Percentiles rank a stretch among this genome's conserved stretches.
These are phyloP conservation scores for Leccinum variabile DNA, from an alignment of 1,284 basidiomycete genomes.

Conservation along the genomic window DNA sequence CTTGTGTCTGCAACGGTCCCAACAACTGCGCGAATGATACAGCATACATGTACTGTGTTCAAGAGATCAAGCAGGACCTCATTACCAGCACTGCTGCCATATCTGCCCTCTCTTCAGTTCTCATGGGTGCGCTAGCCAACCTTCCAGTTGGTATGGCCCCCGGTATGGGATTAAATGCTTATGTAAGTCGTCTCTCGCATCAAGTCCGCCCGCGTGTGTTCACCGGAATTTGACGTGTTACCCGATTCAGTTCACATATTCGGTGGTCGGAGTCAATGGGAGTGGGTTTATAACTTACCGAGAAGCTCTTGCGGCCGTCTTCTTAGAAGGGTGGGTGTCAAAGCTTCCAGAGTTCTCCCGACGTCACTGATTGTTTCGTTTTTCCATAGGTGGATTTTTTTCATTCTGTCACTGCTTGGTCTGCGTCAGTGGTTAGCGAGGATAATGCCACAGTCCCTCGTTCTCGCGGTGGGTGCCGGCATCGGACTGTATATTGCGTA, in stretches of 20 bases:
- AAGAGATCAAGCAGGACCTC: slow-evolving; percentile 68
- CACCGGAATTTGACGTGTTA: slow-evolving; percentile 1
- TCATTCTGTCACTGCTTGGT: slow-evolving; percentile 79
- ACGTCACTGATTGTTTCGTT: slow-evolving; percentile 2
- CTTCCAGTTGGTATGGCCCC: slow-evolving; percentile 82
- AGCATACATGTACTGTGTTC: slow-evolving; percentile 65
- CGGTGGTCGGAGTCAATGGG: slow-evolving; percentile 83
- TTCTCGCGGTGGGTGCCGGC: slow-evolving; percentile 82
- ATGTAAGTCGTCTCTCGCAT: slow-evolving; percentile 46
- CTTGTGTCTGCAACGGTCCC: slow-evolving; percentile 67
- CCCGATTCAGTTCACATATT: slow-evolving; percentile 73
- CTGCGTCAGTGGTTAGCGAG: slow-evolving; percentile 90
- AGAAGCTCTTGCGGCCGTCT: slow-evolving; percentile 86
- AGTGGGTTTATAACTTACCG: slow-evolving; percentile 74
- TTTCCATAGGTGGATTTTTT: slow-evolving; percentile 71
- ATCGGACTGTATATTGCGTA: slow-evolving; percentile 85
- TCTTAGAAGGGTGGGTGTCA: slow-evolving; percentile 70
- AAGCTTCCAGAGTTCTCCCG: not conserved
- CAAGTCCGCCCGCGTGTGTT: not conserved
- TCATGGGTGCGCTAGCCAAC: slow-evolving; percentile 86
- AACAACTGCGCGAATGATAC: slow-evolving; percentile 53
- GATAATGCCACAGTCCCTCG: slow-evolving; percentile 84
- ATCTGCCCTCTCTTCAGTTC: slow-evolving; percentile 69
- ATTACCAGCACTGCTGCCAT: slow-evolving; percentile 81
- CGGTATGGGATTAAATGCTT: slow-evolving; percentile 82